Conservation (phyloP, 768 basidiomycete species). For the Peribolospora kevripleyi region DNA sequence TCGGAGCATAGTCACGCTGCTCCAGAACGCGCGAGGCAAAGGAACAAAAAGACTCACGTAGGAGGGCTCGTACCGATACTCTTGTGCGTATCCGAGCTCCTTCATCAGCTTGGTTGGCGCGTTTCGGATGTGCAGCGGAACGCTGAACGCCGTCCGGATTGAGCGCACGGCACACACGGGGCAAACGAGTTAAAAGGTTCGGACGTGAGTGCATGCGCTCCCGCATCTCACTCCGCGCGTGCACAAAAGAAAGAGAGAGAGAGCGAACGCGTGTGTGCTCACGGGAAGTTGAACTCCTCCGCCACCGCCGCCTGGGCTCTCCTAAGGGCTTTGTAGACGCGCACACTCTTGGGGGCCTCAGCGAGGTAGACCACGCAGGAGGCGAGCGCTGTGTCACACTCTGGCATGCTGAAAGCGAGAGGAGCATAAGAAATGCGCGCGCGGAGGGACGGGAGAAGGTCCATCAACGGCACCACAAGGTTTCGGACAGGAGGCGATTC, state of each 20-base stretch:
- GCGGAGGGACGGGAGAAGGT: slow-evolving; percentile 31
- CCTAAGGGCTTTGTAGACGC: slow-evolving; percentile 53
- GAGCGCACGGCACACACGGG: neutral
- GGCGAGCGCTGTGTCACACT: slow-evolving; percentile 34
- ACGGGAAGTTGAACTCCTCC: slow-evolving; percentile 1
- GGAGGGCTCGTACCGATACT: slow-evolving; percentile 29
- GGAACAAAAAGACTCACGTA: too few species aligned
- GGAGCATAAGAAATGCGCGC: slow-evolving; percentile 35
- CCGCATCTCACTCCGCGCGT: neutral
- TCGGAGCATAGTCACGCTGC: slow-evolving; percentile 27
- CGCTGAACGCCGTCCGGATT: slow-evolving; percentile 24
- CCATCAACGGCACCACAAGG: neutral
- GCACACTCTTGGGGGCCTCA: slow-evolving; percentile 60
- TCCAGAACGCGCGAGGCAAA: too few species aligned
- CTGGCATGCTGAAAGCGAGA: slow-evolving; percentile 34
- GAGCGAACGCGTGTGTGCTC: too few species aligned
- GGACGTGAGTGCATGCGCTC: neutral
- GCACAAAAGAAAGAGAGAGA: neutral
- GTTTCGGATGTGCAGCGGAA: slow-evolving; percentile 51
- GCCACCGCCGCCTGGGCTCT: slow-evolving; percentile 18
- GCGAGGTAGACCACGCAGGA: slow-evolving; percentile 53
- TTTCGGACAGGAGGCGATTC: too few species aligned
- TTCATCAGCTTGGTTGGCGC: slow-evolving; percentile 51
- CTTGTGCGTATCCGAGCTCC: slow-evolving; percentile 39
- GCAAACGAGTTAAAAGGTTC: neutral